These are phyloP conservation scores for Scutellaria barbata DNA, from an alignment of 257 asterid species.

Conservation along the genomic window DNA sequence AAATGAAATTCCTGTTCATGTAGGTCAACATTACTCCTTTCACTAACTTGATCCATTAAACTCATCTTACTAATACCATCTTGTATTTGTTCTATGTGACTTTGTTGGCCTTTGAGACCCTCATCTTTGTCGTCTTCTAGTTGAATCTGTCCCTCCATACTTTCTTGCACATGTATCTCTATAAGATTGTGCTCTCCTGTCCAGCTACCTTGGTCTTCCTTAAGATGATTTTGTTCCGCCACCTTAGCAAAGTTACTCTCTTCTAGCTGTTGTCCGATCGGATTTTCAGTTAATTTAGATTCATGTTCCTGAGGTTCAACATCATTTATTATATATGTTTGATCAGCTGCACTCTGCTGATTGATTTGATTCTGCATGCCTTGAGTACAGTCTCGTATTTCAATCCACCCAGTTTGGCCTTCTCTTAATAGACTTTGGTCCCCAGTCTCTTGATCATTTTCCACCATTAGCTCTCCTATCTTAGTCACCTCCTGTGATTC, in stretches of 20 bases:
- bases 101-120: not conserved
- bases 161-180: no score
- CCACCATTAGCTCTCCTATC: not conserved
- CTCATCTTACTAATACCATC: not conserved
- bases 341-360: slow-evolving; percentile 2
- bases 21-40: not conserved
- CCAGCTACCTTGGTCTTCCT: no score
- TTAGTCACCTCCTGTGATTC: not conserved
- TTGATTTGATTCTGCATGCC: slow-evolving; percentile 2
- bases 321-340: not conserved
- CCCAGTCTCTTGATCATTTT: slow-evolving; percentile 6
- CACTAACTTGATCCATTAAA: not conserved
- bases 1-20: no score
- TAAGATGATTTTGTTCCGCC: no score
- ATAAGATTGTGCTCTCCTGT: no score
- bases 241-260: not conserved
- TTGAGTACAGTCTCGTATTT: slow-evolving; percentile 14
- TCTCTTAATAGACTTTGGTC: not conserved
- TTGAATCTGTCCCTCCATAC: not conserved
- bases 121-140: not conserved
- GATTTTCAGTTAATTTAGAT: not conserved
- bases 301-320: slow-evolving; percentile 9
- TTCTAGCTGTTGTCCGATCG: slow-evolving; percentile 4
- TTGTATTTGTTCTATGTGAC: not conserved
- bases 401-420: not conserved